phyloP scores from a whole-genome alignment of 768 basidiomycete genomes.

The Russula sp. region DNA sequence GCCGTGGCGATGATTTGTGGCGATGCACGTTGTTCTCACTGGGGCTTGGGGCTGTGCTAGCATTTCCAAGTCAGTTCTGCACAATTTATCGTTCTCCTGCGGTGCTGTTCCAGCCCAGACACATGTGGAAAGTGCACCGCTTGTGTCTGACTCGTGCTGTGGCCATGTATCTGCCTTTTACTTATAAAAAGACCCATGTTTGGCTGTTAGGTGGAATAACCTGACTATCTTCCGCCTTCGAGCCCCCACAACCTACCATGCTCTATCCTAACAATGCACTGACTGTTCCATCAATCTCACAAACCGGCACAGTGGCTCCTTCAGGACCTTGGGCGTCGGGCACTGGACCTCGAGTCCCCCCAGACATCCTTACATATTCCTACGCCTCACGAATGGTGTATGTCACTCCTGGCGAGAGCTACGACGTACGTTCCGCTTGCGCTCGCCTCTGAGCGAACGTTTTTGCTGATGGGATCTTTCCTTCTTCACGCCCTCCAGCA shows the following conservation, averaged over 20 bases:
- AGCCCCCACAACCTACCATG: background rate
- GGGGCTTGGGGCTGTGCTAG: too few species aligned
- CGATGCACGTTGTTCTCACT: too few species aligned
- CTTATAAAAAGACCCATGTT: background rate
- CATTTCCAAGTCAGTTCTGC: background rate
- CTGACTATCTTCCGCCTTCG: background rate
- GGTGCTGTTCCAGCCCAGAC: background rate
- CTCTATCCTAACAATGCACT: background rate
- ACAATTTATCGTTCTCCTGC: background rate
- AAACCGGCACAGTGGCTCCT: too few species aligned
- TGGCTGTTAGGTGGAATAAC: background rate
- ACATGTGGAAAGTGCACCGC: background rate
- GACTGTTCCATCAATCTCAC: background rate
- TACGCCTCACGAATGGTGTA: conserved; percentile 34
- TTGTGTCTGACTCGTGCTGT: background rate
- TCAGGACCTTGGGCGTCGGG: background rate
- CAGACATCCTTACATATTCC: conserved; percentile 34
- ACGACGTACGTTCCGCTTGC: conserved; percentile 25
- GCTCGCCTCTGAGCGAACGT: too few species aligned
- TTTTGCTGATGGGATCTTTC: too few species aligned
- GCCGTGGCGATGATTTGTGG: too few species aligned
- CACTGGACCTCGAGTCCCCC: background rate
- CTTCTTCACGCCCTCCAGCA: too few species aligned
- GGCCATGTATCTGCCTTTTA: background rate
- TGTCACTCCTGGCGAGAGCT: conserved; percentile 32